phyloP scores from a whole-genome alignment of 2,329 filamentous ascomycete genomes.

The Neobulgaria alba region DNA sequence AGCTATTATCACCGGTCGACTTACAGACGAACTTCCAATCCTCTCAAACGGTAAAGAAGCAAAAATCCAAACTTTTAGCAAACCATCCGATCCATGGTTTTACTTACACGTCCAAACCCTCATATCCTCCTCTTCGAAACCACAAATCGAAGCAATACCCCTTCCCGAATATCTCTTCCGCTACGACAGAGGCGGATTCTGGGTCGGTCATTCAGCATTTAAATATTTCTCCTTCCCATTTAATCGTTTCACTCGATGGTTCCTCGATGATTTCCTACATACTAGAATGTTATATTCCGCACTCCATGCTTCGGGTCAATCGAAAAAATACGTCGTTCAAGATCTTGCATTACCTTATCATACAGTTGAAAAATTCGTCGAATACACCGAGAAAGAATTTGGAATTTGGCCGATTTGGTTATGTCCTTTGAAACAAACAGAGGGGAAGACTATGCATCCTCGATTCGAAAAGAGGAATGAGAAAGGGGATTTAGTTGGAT shows the following conservation, averaged over 20 bases:
- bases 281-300: conserved; percentile 55
- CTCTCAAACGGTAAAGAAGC: too few species aligned
- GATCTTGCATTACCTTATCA: conserved; percentile 51
- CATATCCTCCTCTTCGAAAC: conserved; percentile 8
- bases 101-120: conserved; percentile 50
- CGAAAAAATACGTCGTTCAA: conserved; percentile 51
- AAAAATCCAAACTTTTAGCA: conserved; percentile 37
- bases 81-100: conserved; percentile 53
- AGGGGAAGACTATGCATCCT: conserved; percentile 28
- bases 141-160: conserved; percentile 34
- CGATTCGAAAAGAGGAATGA: conserved; percentile 18
- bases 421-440: conserved; percentile 39
- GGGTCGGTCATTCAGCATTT: conserved; percentile 53
- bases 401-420: conserved; percentile 51
- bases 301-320: conserved; percentile 48
- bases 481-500: conserved; percentile 31
- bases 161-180: conserved; percentile 48
- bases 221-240: conserved; percentile 53
- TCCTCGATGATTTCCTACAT: conserved; percentile 52
- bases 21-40: conserved; percentile 34
- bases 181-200: conserved; percentile 58
- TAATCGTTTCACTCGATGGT: conserved; percentile 47
- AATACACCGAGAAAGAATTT: conserved; percentile 38
- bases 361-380: conserved; percentile 41
- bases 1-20: conserved; percentile 44